Conservation (phyloP, 306 rosid genomes). For the Fagus sylvatica region DNA sequence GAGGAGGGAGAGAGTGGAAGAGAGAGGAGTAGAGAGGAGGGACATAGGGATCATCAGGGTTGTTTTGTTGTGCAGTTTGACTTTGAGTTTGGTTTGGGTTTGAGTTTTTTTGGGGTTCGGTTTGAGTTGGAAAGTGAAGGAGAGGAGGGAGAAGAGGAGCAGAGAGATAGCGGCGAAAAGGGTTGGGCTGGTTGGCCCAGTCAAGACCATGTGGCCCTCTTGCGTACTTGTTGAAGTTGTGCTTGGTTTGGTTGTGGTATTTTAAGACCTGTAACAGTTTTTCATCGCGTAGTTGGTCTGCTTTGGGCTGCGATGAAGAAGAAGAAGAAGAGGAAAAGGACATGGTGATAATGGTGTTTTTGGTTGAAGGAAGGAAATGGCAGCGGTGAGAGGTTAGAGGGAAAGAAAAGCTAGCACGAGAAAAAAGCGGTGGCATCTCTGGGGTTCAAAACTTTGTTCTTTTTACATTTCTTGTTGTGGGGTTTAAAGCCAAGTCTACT, state of each 20-base stretch:
- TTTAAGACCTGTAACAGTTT: constrained; percentile 58
- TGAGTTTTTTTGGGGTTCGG: not conserved
- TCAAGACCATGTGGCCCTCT: constrained; percentile 89
- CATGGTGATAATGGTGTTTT: constrained; percentile 25
- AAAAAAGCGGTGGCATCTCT: constrained; percentile 35
- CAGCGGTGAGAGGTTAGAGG: constrained; percentile 22
- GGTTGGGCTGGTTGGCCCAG: constrained; percentile 98
- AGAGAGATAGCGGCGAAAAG: constrained; percentile 74
- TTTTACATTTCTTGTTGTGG: not conserved
- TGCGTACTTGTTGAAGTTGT: constrained; percentile 63
- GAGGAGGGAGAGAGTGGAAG: constrained; percentile 63
- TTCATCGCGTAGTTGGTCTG: constrained; percentile 29
- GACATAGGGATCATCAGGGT: not conserved
- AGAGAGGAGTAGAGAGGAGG: constrained; percentile 62
- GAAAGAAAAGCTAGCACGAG: constrained; percentile 28
- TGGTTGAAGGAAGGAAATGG: constrained; percentile 44
- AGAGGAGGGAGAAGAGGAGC: constrained; percentile 76
- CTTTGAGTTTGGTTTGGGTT: not conserved
- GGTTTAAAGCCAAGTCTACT: not conserved
- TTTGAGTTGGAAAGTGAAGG: constrained; percentile 47
- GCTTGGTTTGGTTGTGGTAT: constrained; percentile 83
- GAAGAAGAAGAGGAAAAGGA: constrained; percentile 46
- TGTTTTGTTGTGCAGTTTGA: not conserved
- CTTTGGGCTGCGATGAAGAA: constrained; percentile 25
- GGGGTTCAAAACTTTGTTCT: not conserved